Evolutionary conservation across 1,284 basidiomycete species (phyloP).

Genomic region (Coriolopsis trogii): DNA sequence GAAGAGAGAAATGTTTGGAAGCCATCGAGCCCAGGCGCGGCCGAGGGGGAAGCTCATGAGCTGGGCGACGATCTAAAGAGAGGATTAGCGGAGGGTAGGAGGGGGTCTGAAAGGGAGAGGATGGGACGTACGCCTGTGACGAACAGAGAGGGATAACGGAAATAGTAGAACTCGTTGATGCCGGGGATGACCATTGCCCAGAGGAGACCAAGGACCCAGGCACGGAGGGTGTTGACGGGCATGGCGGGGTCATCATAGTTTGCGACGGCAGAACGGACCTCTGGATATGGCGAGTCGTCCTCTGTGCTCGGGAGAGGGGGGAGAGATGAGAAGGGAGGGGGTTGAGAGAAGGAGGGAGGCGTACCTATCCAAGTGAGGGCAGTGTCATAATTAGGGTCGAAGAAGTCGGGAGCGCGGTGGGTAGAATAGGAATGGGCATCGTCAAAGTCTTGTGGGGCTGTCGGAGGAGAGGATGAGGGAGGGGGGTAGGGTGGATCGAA

Average conservation of each 20-base stretch:
- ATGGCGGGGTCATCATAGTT: constrained; percentile 37
- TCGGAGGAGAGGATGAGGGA: not conserved
- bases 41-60: constrained; percentile 66
- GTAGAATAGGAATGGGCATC: constrained; percentile 19
- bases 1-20: constrained; percentile 57
- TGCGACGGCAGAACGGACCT: constrained; percentile 38
- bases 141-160: constrained; percentile 63
- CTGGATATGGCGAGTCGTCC: constrained; percentile 39
- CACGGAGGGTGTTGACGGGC: constrained; percentile 55
- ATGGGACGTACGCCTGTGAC: constrained; percentile 30
- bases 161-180: constrained; percentile 70
- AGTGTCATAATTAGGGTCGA: constrained; percentile 33
- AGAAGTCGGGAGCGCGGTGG: constrained; percentile 25
- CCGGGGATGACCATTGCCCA: constrained; percentile 60
- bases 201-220: constrained; percentile 51
- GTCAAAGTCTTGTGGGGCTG: constrained; percentile 12
- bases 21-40: constrained; percentile 50
- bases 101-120: not conserved
- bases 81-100: not conserved
- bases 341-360: not conserved
- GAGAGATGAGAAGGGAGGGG: not conserved
- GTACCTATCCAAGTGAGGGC: constrained; percentile 31
- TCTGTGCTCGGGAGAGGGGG: constrained; percentile 16
- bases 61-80: constrained; percentile 51
- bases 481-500: not conserved